Base-by-base conservation (phyloP, 768 basidiomycete genomes). In the Tylopilus intermedius region DNA sequence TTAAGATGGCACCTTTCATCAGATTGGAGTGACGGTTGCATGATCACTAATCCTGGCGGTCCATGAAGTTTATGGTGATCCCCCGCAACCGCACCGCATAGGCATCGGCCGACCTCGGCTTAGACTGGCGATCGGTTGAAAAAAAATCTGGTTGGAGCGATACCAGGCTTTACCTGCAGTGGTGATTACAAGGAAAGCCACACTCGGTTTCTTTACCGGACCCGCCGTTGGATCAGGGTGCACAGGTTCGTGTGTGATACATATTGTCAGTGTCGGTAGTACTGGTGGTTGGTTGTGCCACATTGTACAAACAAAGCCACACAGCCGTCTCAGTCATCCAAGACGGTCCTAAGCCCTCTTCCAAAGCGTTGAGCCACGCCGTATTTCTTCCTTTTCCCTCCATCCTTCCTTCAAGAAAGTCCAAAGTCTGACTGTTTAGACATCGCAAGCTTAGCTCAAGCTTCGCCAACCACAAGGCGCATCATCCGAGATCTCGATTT, bases 301-400 rank as follows among this genome's bases (percentile, higher is more conserved):
- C 67, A 65, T 21, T 33, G 5, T 1, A 35, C 65, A 69, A 71
- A 69, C 57, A 69, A 56, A 32, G 35, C 56, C 63, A 69, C 49
- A 67, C 56, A 58, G 32, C 22, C 47, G 55, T 54, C 67, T 60
- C 64, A 68, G 66, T 66, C 68, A 68, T 58, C 68, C 52, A 50
- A 15, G 30, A 39, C 63, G 61, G 58, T 51, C 50, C 7, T 38
- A 47, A 58, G 51, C 55, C 55, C 58, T 52, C 53, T 24, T 38
- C 50, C 53, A 58, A 30, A 41, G 39, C 43, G 54, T 49, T 56
- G 55, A 56, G 56, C 50, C 55, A 56, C 66, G 22, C 35, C 8
- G 13, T 46, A 30, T 57, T 59, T 52, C 56, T 43, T 52, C 53
- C 38, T 30, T 35, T 37, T 46, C 43, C 49, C 22, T 39, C 47